These are phyloP conservation scores for Hyaloscypha hepaticicola DNA, from an alignment of 495 filamentous ascomycete genomes.

Conservation along the genomic window DNA sequence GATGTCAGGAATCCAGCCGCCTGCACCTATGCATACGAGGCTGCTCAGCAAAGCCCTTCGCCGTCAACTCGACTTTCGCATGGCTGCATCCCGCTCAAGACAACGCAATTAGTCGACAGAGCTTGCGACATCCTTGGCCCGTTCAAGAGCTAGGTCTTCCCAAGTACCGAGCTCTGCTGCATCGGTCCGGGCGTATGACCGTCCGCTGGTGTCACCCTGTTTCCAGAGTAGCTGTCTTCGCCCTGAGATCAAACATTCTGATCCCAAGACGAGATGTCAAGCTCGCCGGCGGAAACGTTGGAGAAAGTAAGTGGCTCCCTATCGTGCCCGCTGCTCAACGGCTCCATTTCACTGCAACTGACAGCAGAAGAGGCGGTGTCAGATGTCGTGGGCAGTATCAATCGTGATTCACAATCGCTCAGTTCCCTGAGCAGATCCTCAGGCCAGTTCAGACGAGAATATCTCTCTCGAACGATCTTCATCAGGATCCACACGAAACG, in stretches of 20 bases:
- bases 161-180: conserved; percentile 33
- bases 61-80: conserved; percentile 19
- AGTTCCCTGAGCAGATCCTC: conserved; percentile 29
- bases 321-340: background rate
- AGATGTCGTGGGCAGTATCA: conserved; percentile 5
- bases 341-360: conserved; percentile 1
- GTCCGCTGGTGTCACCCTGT: conserved; percentile 25
- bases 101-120: conserved; percentile 14
- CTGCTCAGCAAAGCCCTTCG: conserved; percentile 4
- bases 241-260: conserved; percentile 31
- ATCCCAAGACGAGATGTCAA: conserved; percentile 13
- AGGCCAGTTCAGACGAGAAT: conserved; percentile 30
- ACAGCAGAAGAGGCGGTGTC: conserved; percentile 10
- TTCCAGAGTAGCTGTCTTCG: conserved; percentile 23
- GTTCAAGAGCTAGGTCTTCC: conserved; percentile 11
- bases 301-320: conserved; percentile 1
- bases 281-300: background rate
- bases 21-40: conserved; percentile 24
- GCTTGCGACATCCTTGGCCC: conserved; percentile 22
- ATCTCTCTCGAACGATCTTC: conserved; percentile 17
- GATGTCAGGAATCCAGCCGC: conserved; percentile 27
- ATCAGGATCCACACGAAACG: conserved; percentile 26
- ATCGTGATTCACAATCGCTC: conserved; percentile 28
- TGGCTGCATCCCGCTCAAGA: conserved; percentile 27
- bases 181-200: conserved; percentile 31